Evolutionary conservation across 2,329 filamentous ascomycete genomes (phyloP), one percentile per base, ranked within the genome.

Genomic region (Byssothecium circinans): DNA sequence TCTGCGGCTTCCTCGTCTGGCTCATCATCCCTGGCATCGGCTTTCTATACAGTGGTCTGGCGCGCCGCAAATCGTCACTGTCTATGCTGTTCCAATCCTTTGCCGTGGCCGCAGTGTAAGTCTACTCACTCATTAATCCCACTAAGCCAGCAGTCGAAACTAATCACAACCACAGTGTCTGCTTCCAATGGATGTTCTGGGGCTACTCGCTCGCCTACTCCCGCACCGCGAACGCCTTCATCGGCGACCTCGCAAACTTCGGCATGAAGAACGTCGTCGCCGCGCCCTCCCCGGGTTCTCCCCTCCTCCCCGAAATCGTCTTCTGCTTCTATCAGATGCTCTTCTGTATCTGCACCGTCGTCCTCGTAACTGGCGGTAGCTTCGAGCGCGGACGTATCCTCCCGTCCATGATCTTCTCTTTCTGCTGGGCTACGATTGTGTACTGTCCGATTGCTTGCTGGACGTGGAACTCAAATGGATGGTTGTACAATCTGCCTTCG

Each of bases 381-480:
- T 85, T 86, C 49, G 81, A 83, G 57, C 75, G 81, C 61, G 83
- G 83, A n/a, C 78, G 81, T 19, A 84, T 86, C 60, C 47, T 86
- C 17, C 82, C 80, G 34, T 84, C 82, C 8, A 76, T 88, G 60
- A 73, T 88, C 20, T 88, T 85, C 53, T 74, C 77, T 18, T 81
- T 85, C 62, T 78, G 73, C 59, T 86, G 83, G 83, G 81, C 82
- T 0, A 86, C 83, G 0, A 75, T 85, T 45, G 83, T 86, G 2
- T 86, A 86, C 67, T 85, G 77, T 54, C 78, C 79, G 0, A 78
- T 86, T 29, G 83, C 83, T 0, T 83, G 79, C 69, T 86, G 83
- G 82, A 84, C 82, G 3, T 87, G 84, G 84, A 86, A 86, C 58
- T 61, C 77, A n/a, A 80, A 78, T 43, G 83, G 84, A 10, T 87